phyloP scores from a whole-genome alignment of 2,329 filamentous ascomycete species.

The Metarhizium album region DNA sequence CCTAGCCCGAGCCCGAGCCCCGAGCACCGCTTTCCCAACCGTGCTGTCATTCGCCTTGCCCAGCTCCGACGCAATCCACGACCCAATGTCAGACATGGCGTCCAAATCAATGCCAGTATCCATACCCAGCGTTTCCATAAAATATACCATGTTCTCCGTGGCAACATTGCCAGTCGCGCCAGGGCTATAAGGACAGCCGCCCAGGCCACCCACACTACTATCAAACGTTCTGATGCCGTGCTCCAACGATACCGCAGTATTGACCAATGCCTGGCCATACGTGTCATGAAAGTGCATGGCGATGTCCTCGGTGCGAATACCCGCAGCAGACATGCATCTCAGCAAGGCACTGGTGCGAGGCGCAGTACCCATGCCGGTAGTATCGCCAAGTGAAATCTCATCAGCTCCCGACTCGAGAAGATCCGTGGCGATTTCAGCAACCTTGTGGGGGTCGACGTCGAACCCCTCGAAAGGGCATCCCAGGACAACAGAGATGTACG shows the following conservation, averaged over 20 bases:
- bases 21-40: constrained; percentile 55
- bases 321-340: constrained; percentile 52
- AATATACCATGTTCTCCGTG: constrained; percentile 75
- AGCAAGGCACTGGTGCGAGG: constrained; percentile 56
- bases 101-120: constrained; percentile 63
- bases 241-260: constrained; percentile 66
- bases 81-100: constrained; percentile 55
- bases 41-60: constrained; percentile 53
- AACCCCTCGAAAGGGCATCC: constrained; percentile 67
- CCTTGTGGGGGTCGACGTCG: constrained; percentile 51
- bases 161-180: constrained; percentile 81
- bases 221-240: constrained; percentile 73
- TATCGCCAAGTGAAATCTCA: constrained; percentile 84
- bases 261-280: constrained; percentile 76
- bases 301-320: constrained; percentile 57
- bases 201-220: constrained; percentile 66
- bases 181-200: constrained; percentile 76
- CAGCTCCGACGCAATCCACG: constrained; percentile 58
- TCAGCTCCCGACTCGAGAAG: constrained; percentile 81
- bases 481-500: constrained; percentile 71
- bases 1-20: constrained; percentile 30
- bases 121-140: constrained; percentile 63
- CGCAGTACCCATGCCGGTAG: constrained; percentile 82
- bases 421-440: constrained; percentile 55
- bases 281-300: constrained; percentile 87